These are phyloP conservation scores for Pholiota adiposa DNA, from an alignment of 1,284 basidiomycete genomes.

Conservation along the genomic window DNA sequence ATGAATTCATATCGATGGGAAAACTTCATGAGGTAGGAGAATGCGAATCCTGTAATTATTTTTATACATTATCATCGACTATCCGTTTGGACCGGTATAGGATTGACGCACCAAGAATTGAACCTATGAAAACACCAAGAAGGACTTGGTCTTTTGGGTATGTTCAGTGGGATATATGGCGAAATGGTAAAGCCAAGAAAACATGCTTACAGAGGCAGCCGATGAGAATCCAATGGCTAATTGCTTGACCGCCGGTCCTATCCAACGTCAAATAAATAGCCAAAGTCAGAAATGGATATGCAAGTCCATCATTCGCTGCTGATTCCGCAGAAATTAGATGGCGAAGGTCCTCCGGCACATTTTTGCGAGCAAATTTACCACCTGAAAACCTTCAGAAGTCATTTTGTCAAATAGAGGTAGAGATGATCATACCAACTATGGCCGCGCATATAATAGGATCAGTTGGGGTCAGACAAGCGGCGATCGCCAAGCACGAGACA, in stretches of 20 bases:
- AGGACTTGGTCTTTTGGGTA: slow-evolving; percentile 77
- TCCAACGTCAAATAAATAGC: slow-evolving; percentile 88
- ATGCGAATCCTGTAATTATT: slow-evolving; percentile 56
- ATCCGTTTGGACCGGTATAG: not conserved
- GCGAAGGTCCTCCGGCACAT: slow-evolving; percentile 86
- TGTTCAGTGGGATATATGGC: not conserved
- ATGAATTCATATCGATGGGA: slow-evolving; percentile 79
- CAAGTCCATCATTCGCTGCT: slow-evolving; percentile 79
- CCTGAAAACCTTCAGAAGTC: slow-evolving; percentile 49
- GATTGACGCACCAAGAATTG: slow-evolving; percentile 59
- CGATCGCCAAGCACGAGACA: slow-evolving; percentile 79
- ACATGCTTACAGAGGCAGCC: slow-evolving; percentile 56
- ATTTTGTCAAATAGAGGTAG: not conserved
- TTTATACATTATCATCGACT: not conserved
- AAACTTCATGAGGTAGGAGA: slow-evolving; percentile 84
- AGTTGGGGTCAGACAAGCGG: slow-evolving; percentile 92
- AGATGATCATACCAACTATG: slow-evolving; percentile 49
- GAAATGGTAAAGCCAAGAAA: slow-evolving; percentile 23
- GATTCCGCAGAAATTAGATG: slow-evolving; percentile 89
- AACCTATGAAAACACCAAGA: slow-evolving; percentile 79
- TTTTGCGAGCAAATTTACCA: slow-evolving; percentile 86
- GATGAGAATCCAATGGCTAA: slow-evolving; percentile 83
- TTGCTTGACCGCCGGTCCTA: slow-evolving; percentile 61
- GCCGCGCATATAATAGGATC: slow-evolving; percentile 83
- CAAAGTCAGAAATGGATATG: slow-evolving; percentile 91